Evolutionary conservation across 345 rosid genomes (phyloP).

Genomic region (Pistacia atlantica): DNA sequence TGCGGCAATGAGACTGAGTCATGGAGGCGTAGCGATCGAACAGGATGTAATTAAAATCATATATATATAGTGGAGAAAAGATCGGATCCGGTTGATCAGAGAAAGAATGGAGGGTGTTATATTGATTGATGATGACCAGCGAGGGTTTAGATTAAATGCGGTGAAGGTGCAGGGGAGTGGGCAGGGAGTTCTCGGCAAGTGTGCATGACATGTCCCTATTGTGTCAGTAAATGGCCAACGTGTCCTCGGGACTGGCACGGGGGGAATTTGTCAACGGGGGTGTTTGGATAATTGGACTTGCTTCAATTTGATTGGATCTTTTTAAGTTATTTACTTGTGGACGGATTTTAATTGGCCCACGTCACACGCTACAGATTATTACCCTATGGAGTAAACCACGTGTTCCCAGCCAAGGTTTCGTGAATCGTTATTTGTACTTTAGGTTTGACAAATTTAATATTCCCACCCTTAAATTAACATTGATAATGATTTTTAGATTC

Average conservation of each 20-base stretch:
- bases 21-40: constrained; percentile 29
- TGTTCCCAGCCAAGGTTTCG: no score
- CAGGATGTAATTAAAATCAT: constrained; percentile 5
- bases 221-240: constrained; percentile 13
- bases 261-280: constrained; percentile 8
- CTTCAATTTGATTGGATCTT: not conserved
- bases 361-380: not conserved
- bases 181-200: constrained; percentile 9
- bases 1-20: constrained; percentile 31
- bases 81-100: constrained; percentile 72
- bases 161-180: constrained; percentile 27
- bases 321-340: no score
- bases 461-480: no score
- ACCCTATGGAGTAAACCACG: no score
- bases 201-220: constrained; percentile 35
- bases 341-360: constrained; percentile 1
- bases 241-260: constrained; percentile 22
- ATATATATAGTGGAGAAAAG: constrained; percentile 25
- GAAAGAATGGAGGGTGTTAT: constrained; percentile 24
- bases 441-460: no score
- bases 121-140: constrained; percentile 38
- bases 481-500: no score
- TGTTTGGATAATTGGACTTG: not conserved
- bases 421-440: no score
- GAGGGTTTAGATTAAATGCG: constrained; percentile 31